These are phyloP conservation scores for thale cress (Arabidopsis thaliana) DNA, from an alignment of 345 rosid species.

Conservation along the genomic window DNA sequence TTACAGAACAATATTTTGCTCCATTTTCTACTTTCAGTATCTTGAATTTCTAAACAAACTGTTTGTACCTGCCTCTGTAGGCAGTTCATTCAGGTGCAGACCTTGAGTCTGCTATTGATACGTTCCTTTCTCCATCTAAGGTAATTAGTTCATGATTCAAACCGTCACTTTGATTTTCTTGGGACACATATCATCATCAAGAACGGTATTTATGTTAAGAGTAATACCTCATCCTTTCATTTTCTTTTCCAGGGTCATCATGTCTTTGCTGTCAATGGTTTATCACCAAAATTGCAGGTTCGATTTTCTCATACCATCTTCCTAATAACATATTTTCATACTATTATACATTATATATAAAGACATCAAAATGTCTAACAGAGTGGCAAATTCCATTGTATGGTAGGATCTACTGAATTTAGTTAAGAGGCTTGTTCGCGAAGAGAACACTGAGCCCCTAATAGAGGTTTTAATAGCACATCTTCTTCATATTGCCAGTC, in stretches of 20 bases:
- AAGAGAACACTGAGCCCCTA: slow-evolving; percentile 69
- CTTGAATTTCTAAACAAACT: slow-evolving; percentile 17
- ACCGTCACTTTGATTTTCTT: slow-evolving; percentile 6
- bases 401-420: slow-evolving; percentile 73
- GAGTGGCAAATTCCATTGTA: neutral
- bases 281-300: slow-evolving; percentile 47
- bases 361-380: slow-evolving; percentile 7
- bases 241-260: slow-evolving; percentile 72
- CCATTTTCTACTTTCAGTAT: neutral
- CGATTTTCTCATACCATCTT: slow-evolving; percentile 15
- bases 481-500: neutral
- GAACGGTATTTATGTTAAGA: neutral
- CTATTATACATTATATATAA: neutral
- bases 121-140: slow-evolving; percentile 47
- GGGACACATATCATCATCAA: slow-evolving; percentile 17
- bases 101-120: slow-evolving; percentile 90
- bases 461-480: slow-evolving; percentile 65
- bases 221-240: slow-evolving; percentile 33
- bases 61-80: slow-evolving; percentile 48
- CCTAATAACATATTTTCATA: slow-evolving; percentile 6
- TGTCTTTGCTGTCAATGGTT: slow-evolving; percentile 61
- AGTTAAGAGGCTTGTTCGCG: slow-evolving; percentile 72
- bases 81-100: slow-evolving; percentile 99
- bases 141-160: slow-evolving; percentile 22
- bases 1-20: neutral